A percentile compares a stretch with the other conserved stretches of the same genome.
These are phyloP conservation scores for Trichophyton benhamiae DNA, from an alignment of 2,329 filamentous ascomycete species.

Conservation along the genomic window DNA sequence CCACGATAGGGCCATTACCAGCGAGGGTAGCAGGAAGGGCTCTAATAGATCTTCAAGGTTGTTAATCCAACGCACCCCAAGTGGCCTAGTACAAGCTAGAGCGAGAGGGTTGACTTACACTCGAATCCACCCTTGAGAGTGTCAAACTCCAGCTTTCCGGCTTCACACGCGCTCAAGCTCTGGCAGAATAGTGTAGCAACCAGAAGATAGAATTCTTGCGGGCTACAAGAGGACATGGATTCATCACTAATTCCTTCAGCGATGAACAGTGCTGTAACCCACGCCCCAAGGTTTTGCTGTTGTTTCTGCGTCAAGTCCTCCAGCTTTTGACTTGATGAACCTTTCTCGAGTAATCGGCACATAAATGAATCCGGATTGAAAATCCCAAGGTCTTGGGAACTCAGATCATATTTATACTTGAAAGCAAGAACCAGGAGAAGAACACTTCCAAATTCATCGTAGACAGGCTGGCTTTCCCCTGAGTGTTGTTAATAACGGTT, in stretches of 20 bases:
- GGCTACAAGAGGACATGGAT: conserved; percentile 51
- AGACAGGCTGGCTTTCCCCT: conserved; percentile 51
- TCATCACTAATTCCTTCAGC: conserved; percentile 53
- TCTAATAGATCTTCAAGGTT: conserved; percentile 44
- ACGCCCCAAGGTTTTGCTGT: conserved; percentile 44
- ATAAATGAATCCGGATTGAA: conserved; percentile 42
- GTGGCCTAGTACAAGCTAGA: neutral
- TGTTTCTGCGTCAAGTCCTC: conserved; percentile 44
- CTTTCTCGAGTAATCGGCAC: conserved; percentile 40
- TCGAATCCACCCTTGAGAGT: conserved; percentile 51
- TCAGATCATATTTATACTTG: conserved; percentile 46
- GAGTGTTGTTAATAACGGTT: neutral
- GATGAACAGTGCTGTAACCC: conserved; percentile 51
- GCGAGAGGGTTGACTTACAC: conserved; percentile 33
- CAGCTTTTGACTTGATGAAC: conserved; percentile 36
- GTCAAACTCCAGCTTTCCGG: conserved; percentile 43
- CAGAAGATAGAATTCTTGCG: conserved; percentile 52
- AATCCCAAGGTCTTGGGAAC: conserved; percentile 42
- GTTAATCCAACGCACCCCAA: neutral
- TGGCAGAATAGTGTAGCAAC: conserved; percentile 51
- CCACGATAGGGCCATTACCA: conserved; percentile 49
- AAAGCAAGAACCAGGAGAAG: conserved; percentile 47
- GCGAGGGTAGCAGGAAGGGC: conserved; percentile 50
- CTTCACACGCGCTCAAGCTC: conserved; percentile 46
- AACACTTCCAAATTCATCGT: conserved; percentile 53